Evolutionary conservation across 2,329 filamentous ascomycete genomes (phyloP).

Genomic region (Neobulgaria alba): DNA sequence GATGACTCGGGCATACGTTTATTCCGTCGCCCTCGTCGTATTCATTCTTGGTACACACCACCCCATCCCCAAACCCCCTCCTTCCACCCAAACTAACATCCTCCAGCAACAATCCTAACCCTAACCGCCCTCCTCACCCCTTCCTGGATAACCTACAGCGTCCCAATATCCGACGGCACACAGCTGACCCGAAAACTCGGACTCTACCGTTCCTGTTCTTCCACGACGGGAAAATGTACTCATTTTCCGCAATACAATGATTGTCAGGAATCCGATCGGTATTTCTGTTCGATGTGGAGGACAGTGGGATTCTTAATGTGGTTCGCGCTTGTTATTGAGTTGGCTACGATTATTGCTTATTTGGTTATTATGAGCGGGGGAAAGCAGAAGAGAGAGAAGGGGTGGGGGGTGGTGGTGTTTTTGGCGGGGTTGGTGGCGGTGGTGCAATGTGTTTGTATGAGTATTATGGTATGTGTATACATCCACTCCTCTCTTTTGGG

Average conservation of each 20-base stretch:
- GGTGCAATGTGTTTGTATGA: conserved; percentile 70
- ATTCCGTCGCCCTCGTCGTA: conserved; percentile 33
- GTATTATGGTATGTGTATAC: conserved; percentile 61
- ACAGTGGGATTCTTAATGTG: conserved; percentile 82
- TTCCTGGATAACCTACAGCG: conserved; percentile 60
- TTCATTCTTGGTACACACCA: conserved; percentile 34
- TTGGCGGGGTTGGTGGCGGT: conserved; percentile 57
- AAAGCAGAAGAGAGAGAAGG: conserved; percentile 67
- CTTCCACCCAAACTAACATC: too few species aligned
- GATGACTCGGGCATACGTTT: conserved; percentile 38
- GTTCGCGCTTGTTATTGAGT: conserved; percentile 72
- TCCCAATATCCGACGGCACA: conserved; percentile 38
- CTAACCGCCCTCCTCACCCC: conserved; percentile 61
- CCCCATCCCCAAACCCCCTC: too few species aligned
- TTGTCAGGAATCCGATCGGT: conserved; percentile 46
- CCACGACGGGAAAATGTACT: conserved; percentile 45
- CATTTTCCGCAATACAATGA: conserved; percentile 60
- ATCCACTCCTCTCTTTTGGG: not conserved
- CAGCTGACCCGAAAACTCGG: conserved; percentile 61
- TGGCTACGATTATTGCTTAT: conserved; percentile 74
- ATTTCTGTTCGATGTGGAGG: conserved; percentile 90
- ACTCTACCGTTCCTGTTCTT: conserved; percentile 73
- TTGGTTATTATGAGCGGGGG: conserved; percentile 69
- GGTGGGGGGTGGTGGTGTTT: conserved; percentile 68
- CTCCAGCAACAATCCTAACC: conserved; percentile 64